A percentile compares a stretch with the other conserved stretches of the same genome.
Evolutionary conservation across 2,329 filamentous ascomycete species (phyloP).

Genomic region (Colletotrichum camelliae): DNA sequence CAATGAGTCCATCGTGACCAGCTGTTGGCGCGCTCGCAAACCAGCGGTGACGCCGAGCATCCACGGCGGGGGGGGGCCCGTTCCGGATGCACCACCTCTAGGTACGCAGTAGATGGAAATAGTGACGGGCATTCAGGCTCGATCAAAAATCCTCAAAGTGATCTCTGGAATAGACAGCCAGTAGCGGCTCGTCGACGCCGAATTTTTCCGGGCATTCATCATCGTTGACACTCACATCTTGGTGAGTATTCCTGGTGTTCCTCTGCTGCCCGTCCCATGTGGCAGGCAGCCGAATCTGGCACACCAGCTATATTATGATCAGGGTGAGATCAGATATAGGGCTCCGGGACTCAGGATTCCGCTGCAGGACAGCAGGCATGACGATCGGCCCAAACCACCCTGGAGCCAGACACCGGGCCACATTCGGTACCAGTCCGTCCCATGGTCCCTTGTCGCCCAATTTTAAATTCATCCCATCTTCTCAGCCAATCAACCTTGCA

Average conservation of each 20-base stretch:
- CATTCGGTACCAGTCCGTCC: conserved; percentile 13
- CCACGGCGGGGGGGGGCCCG: not conserved
- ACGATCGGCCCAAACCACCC: conserved; percentile 19
- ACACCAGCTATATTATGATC: conserved; percentile 7
- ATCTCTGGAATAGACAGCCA: not conserved
- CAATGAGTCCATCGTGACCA: not conserved
- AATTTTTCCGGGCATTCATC: not conserved
- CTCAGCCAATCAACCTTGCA: conserved; percentile 12
- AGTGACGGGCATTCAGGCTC: not conserved
- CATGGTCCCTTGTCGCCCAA: conserved; percentile 3
- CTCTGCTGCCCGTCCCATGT: not conserved
- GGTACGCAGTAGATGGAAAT: not conserved
- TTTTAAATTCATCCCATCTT: conserved; percentile 23
- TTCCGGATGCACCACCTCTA: conserved; percentile 9
- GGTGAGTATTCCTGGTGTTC: not conserved
- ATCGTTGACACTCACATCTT: not conserved
- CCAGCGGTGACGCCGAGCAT: conserved; percentile 3
- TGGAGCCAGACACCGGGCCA: conserved; percentile 8
- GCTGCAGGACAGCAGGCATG: conserved; percentile 22
- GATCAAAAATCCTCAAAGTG: not conserved
- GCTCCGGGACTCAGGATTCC: conserved; percentile 16
- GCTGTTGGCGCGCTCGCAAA: not conserved
- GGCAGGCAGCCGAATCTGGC: not conserved
- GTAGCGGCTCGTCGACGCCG: not conserved
- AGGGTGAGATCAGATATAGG: conserved; percentile 22